Percentiles rank a stretch among this genome's conserved stretches.
Conservation (phyloP, 306 rosid species). For the Gleditsia sinensis region DNA sequence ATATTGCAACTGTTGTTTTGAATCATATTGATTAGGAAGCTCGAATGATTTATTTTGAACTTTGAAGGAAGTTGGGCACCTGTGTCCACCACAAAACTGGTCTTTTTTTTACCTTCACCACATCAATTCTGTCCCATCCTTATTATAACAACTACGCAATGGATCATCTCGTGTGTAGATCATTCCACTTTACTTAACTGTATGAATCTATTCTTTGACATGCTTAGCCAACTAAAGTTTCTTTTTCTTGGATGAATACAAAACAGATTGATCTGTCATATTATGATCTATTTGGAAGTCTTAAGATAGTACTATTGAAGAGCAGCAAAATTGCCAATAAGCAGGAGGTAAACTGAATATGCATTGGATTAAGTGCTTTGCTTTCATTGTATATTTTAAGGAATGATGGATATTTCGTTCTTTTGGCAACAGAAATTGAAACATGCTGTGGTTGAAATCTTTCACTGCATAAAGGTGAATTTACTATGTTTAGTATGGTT, state of each 20-base stretch:
- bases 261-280: constrained; percentile 86
- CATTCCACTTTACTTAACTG: not conserved
- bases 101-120: not conserved
- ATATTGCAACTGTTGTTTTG: not conserved
- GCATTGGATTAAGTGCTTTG: constrained; percentile 16
- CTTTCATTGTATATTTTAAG: not conserved
- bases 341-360: constrained; percentile 81
- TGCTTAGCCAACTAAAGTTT: not conserved
- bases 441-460: constrained; percentile 71
- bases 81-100: not conserved
- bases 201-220: constrained; percentile 5
- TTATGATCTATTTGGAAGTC: constrained; percentile 84
- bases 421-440: constrained; percentile 60
- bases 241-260: constrained; percentile 15
- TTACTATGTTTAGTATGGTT: constrained; percentile 3
- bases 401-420: constrained; percentile 22
- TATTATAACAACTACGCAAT: not conserved
- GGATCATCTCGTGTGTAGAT: not conserved
- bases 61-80: not conserved
- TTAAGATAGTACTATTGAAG: constrained; percentile 70
- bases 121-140: not conserved
- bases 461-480: constrained; percentile 69
- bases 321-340: constrained; percentile 53
- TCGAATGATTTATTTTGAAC: not conserved
- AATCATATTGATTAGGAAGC: not conserved